Evolutionary conservation across 768 basidiomycete genomes (phyloP).

Genomic region (Amanita muscaria): DNA sequence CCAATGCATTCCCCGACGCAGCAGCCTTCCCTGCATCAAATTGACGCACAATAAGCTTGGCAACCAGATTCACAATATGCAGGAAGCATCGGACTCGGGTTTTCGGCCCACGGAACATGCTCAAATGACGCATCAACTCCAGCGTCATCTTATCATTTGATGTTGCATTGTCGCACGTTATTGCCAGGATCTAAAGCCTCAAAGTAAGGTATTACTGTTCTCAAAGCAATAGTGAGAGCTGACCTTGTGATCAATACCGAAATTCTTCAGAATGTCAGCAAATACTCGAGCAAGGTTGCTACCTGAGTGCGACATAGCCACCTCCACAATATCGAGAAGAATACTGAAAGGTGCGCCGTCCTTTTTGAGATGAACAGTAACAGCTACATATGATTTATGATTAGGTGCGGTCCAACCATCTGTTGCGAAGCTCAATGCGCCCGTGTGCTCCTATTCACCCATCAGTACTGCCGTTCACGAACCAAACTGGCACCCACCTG

Average conservation of each 20-base stretch:
- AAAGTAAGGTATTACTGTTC: too few relatives aligned
- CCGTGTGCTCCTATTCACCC: background rate
- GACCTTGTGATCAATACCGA: background rate
- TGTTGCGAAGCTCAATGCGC: background rate
- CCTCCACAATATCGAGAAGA: background rate
- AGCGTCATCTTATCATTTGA: background rate
- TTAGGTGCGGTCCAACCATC: background rate
- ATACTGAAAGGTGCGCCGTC: background rate
- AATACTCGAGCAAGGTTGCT: background rate
- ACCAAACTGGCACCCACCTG: too few relatives aligned
- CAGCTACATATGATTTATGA: background rate
- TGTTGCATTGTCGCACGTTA: background rate
- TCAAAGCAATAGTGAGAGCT: too few relatives aligned
- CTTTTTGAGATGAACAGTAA: conserved; percentile 6
- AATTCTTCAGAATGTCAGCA: background rate
- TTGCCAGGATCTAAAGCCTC: background rate
- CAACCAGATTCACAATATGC: too few relatives aligned
- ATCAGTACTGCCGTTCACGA: too few relatives aligned
- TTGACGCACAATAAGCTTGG: too few relatives aligned
- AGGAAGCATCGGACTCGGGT: too few relatives aligned
- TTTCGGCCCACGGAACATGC: too few relatives aligned
- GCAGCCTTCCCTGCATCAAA: too few relatives aligned
- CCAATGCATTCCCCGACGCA: too few relatives aligned
- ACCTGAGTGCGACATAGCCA: background rate
- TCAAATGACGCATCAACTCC: too few relatives aligned